These are phyloP conservation scores for Lupinus albus DNA, from an alignment of 306 rosid species.

Conservation along the genomic window DNA sequence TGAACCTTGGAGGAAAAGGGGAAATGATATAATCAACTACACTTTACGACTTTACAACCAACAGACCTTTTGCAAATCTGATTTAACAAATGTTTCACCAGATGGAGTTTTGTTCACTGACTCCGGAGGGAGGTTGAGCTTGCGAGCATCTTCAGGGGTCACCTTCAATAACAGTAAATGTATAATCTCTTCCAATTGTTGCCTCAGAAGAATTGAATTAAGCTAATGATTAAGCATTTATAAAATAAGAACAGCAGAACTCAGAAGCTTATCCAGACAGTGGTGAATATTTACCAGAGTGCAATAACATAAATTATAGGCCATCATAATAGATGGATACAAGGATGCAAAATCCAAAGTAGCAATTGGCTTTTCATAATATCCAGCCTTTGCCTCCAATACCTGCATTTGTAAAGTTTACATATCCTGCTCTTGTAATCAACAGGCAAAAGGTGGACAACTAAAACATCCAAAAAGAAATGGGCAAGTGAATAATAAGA, in stretches of 20 bases:
- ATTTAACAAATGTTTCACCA: conserved; percentile 88
- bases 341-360: conserved; percentile 96
- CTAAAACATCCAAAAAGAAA: no score
- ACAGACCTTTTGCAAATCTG: conserved; percentile 80
- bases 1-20: conserved; percentile 16
- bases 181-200: not conserved
- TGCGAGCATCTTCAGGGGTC: conserved; percentile 71
- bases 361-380: conserved; percentile 94
- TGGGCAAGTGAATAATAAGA: no score
- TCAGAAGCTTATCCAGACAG: conserved; percentile 20
- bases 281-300: conserved; percentile 71
- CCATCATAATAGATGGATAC: conserved; percentile 99
- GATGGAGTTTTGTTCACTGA: conserved; percentile 87
- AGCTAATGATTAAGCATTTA: conserved; percentile 24
- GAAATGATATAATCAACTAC: not conserved
- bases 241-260: conserved; percentile 1
- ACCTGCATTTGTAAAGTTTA: conserved; percentile 60
- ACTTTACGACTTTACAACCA: not conserved
- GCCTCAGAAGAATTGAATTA: conserved; percentile 1
- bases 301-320: conserved; percentile 96
- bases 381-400: conserved; percentile 91
- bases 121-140: conserved; percentile 83
- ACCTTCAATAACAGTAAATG: conserved; percentile 60
- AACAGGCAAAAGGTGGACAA: no score
- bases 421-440: conserved; percentile 16